Conservation (phyloP, 805 yeast genomes). For the Yarrowia porcina region DNA sequence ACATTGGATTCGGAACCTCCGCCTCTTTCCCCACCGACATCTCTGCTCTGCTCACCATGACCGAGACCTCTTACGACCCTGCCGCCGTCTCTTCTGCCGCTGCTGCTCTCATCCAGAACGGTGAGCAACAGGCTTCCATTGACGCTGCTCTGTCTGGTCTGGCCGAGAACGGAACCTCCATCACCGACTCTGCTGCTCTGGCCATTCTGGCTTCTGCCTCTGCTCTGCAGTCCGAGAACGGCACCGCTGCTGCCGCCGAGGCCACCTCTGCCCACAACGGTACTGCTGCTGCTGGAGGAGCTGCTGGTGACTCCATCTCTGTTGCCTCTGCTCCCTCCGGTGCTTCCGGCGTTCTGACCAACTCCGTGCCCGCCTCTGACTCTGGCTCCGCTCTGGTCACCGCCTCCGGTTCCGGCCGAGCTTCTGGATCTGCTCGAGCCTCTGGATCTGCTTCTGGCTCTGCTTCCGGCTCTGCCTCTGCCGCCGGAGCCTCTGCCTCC, state of each 20-base stretch:
- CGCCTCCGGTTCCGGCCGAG: conserved; percentile 1
- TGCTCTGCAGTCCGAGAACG: conserved; percentile 2
- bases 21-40: conserved; percentile 11
- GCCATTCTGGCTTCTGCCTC: conserved; percentile 8
- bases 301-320: conserved; percentile 3
- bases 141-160: not conserved
- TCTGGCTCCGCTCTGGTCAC: conserved; percentile 15
- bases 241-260: not conserved
- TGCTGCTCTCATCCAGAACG: conserved; percentile 2
- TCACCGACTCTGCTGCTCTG: conserved; percentile 11
- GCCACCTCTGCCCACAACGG: not conserved
- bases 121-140: conserved; percentile 12
- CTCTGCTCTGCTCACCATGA: conserved; percentile 13
- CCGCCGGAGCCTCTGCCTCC: conserved; percentile 7
- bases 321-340: conserved; percentile 21
- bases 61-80: conserved; percentile 6
- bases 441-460: conserved; percentile 11
- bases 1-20: conserved; percentile 17
- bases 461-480: conserved; percentile 8
- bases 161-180: conserved; percentile 16
- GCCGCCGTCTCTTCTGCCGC: conserved; percentile 19
- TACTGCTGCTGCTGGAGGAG: not conserved
- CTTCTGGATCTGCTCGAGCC: not conserved
- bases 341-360: conserved; percentile 15
- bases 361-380: conserved; percentile 23